Base-by-base conservation (phyloP, 495 filamentous ascomycete species). In the Melanomma pulvis-pyrius region DNA sequence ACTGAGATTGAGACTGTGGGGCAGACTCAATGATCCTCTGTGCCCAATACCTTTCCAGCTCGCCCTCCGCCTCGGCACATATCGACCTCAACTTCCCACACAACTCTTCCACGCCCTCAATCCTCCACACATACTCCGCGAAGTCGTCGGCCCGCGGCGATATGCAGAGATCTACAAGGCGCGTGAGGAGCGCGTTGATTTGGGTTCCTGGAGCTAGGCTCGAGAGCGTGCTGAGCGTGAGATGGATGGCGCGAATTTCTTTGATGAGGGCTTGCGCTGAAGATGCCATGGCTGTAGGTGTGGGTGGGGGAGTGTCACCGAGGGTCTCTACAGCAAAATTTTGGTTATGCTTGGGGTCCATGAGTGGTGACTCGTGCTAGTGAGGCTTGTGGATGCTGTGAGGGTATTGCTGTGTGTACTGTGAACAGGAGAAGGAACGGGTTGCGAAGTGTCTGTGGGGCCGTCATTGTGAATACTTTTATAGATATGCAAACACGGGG, bases 31-130 rank as follows among this genome's bases (percentile, higher is more conserved):
- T 21, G 19, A 81, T 76, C 26, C 67, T 67, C n/a, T 58, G 47
- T 0, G 77, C 71, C 77, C 78, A 81, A 30, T 77, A 51, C 24
- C 46, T 48, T 61, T 82, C 80, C 7, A 82, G 73, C 19, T 69
- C 56, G 47, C 55, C 76, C 67, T 82, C 80, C 2, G 78, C 77
- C 2, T 54, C 36, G 4, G 77, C 76, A 53, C 78, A 81, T 5
- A 80, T 30, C 8, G 65, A 7, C n/a, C 73, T 68, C 5, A 82
- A 69, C 22, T 71, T 59, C 1, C 72, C 39, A 6, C 73, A 61
- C 3, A 80, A 70, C 1, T 62, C 25, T 6, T 63, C 36, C 24
- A 77, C 55, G 0, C 63, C 56, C 4, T 67, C 63, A 19, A 76
- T 69, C 4, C 44, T 59, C 22, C 80, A 36, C 21, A 81, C 58